Percentiles rank a stretch among this genome's conserved stretches.
Conservation (phyloP, 345 rosid genomes). For the Mangifera indica region DNA sequence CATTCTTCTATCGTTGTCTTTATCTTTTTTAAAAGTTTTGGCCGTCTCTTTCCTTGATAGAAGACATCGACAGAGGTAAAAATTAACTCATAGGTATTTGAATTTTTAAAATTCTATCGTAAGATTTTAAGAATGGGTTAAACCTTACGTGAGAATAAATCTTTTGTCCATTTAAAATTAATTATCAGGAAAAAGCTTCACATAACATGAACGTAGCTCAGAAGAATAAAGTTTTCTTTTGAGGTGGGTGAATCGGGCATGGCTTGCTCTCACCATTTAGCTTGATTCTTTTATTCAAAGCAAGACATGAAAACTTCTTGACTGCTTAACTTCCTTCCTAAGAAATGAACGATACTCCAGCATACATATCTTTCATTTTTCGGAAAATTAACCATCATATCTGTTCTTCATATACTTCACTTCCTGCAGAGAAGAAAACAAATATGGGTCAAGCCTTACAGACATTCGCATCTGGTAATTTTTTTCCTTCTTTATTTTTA, state of each 20-base stretch:
- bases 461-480: slow-evolving; percentile 26
- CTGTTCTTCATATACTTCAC: not conserved
- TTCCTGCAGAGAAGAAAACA: not conserved
- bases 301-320: not conserved
- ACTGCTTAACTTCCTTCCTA: not conserved
- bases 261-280: not conserved
- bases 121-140: too few species aligned
- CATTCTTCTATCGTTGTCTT: too few species aligned
- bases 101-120: too few species aligned
- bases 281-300: not conserved
- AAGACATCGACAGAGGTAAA: too few species aligned
- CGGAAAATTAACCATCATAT: not conserved
- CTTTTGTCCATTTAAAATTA: too few species aligned
- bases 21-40: too few species aligned
- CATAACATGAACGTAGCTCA: too few species aligned
- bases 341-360: not conserved
- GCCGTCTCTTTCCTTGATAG: too few species aligned
- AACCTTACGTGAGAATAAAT: too few species aligned
- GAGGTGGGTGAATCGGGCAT: not conserved
- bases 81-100: too few species aligned
- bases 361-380: too few species aligned
- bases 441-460: slow-evolving; percentile 24
- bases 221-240: slow-evolving; percentile 8
- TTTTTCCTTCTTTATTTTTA: not conserved
- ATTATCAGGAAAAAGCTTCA: too few species aligned